Conservation (phyloP, 2,329 filamentous ascomycete species). For the Pseudocercospora vitis region DNA sequence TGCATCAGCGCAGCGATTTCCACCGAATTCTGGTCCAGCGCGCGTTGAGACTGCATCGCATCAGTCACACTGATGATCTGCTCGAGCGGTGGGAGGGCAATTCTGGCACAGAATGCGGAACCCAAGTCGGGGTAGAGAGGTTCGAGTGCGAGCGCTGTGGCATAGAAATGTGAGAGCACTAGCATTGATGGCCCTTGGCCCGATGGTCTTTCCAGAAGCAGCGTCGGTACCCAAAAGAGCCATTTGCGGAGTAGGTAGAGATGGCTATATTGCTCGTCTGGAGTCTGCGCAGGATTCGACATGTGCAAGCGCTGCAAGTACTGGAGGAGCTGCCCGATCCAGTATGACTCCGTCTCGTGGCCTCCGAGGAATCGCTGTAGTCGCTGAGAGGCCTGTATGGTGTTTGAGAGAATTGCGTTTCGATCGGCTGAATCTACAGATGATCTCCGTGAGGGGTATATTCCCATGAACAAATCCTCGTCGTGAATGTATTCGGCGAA, state of each 20-base stretch:
- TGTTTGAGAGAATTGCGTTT: constrained; percentile 39
- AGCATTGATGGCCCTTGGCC: constrained; percentile 76
- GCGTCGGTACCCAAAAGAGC: constrained; percentile 93
- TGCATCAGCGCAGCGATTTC: constrained; percentile 49
- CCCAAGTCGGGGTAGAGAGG: constrained; percentile 90
- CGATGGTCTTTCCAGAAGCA: constrained; percentile 73
- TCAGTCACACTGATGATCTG: constrained; percentile 77
- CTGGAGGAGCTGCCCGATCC: constrained; percentile 50
- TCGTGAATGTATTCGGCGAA: constrained; percentile 80
- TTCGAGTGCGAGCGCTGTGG: constrained; percentile 81
- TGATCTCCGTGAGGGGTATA: constrained; percentile 23
- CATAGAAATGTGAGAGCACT: constrained; percentile 88
- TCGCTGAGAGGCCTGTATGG: constrained; percentile 45
- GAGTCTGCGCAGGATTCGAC: constrained; percentile 47
- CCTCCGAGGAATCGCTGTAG: constrained; percentile 46
- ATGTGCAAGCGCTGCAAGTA: constrained; percentile 49
- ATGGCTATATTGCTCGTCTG: constrained; percentile 85
- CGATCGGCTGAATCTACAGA: constrained; percentile 29
- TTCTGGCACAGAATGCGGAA: constrained; percentile 68
- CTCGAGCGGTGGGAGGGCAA: constrained; percentile 78
- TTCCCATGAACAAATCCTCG: constrained; percentile 51
- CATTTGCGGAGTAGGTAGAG: constrained; percentile 85
- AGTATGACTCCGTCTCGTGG: constrained; percentile 50
- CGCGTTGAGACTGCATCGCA: constrained; percentile 56
- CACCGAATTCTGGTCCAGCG: constrained; percentile 44